Evolutionary conservation across 345 rosid genomes (phyloP), one percentile per base, ranked within the genome.

Genomic region (Eucalyptus pauciflora): DNA sequence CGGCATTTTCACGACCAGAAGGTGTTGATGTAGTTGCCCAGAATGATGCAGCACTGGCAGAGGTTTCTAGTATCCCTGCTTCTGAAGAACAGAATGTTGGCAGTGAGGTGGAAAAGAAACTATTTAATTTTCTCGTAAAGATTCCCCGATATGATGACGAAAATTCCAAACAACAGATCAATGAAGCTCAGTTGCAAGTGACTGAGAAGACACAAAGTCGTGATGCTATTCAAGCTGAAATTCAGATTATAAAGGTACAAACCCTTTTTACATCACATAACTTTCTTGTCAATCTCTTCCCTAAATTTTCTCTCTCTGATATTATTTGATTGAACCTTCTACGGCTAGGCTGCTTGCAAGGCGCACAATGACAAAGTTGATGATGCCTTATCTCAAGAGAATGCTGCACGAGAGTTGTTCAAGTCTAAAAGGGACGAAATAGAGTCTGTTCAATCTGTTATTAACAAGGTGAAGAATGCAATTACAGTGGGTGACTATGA

Each of bases 391-490:
- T 87, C 93, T 85, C 93, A 95, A 93, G 98, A 95, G 89, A 94
- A 91, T 90, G 89, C 95, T 87, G 94, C 96, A 79, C 93, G 96
- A 41, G 94, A 92, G 69, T 88, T 91, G 90, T 90, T 90, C 86
- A 95, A 91, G 88, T 93, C 94, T 37, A 97, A 96, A 91, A 93
- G 96, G 87, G 92, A 93, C 90, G 98, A 96, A 90, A 93, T 96
- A 50, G 99, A 96, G 24, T 91, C 94, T 88, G 92, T 95, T 86
- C 96, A 92, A 90, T 93, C 92, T 85, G 86, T 91, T 76, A 91
- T 95, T 76, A 93, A 89, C 89, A 94, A 89, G 89, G 92, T 91
- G 89, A 95, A 93, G 93, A 91, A 81, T 91, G 95, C 93, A 87
- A 90, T 91, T 31, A 91, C 93, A 71, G 88, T 95, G 51, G 96